These are phyloP conservation scores for Diplotaxis tenuifolia DNA, from an alignment of 345 rosid genomes.

Conservation along the genomic window DNA sequence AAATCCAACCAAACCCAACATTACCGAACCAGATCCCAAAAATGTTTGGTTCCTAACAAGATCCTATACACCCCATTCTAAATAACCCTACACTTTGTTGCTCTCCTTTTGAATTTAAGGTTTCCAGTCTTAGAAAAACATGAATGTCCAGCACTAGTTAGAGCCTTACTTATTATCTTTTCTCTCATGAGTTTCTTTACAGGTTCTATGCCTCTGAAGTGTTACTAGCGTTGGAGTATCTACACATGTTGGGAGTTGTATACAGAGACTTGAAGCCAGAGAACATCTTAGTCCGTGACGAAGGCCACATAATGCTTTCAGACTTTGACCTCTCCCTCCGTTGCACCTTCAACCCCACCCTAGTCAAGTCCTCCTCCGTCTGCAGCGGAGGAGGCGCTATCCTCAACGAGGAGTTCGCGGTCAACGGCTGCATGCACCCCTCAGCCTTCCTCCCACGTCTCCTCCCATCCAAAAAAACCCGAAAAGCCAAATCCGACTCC, in stretches of 20 bases:
- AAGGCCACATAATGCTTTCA: slow-evolving; percentile 93
- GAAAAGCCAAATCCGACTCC: slow-evolving; percentile 86
- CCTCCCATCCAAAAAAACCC: slow-evolving; percentile 74
- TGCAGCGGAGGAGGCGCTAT: slow-evolving; percentile 47
- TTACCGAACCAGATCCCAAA: neutral
- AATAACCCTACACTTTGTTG: no score
- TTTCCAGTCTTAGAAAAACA: no score
- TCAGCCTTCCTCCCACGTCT: slow-evolving; percentile 77
- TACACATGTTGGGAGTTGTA: slow-evolving; percentile 92
- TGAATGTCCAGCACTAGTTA: neutral
- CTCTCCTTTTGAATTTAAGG: no score
- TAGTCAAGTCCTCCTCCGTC: slow-evolving; percentile 82
- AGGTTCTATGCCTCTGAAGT: slow-evolving; percentile 96
- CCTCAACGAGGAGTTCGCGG: slow-evolving; percentile 59
- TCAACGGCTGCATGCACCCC: slow-evolving; percentile 79
- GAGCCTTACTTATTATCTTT: slow-evolving; percentile 10
- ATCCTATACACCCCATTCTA: no score
- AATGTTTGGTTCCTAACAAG: neutral
- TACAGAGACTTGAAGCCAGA: slow-evolving; percentile 93
- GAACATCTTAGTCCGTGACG: slow-evolving; percentile 78
- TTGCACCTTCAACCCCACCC: slow-evolving; percentile 78
- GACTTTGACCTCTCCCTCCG: slow-evolving; percentile 90
- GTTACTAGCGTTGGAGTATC: slow-evolving; percentile 81
- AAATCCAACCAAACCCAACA: neutral
- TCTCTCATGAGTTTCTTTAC: slow-evolving; percentile 19